Conservation (phyloP, 305 asterid genomes). For the Petunia hybrid region DNA sequence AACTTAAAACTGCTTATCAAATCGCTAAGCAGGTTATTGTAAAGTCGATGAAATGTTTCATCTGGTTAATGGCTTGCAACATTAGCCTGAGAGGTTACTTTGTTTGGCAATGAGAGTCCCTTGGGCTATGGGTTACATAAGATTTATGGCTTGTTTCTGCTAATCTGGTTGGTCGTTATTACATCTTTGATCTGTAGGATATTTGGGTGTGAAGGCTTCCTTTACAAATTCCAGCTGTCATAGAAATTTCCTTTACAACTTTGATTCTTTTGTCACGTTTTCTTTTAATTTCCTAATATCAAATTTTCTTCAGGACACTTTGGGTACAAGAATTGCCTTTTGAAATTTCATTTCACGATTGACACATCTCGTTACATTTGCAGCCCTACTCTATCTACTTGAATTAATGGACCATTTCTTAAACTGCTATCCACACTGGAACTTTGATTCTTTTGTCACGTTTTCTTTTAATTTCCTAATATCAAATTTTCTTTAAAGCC, state of each 20-base stretch:
- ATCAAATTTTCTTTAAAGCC: neutral
- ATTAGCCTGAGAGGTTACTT: neutral
- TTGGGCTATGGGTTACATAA: neutral
- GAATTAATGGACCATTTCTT: no score
- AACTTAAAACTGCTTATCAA: constrained; percentile 84
- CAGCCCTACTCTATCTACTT: neutral
- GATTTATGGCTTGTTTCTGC: constrained; percentile 16
- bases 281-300: neutral
- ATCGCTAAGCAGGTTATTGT: constrained; percentile 85
- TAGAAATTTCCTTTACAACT: constrained; percentile 3
- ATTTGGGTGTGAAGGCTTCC: constrained; percentile 1
- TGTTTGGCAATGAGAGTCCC: neutral
- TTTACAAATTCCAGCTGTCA: neutral
- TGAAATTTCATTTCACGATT: neutral
- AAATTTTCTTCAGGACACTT: neutral
- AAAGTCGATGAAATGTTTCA: constrained; percentile 37
- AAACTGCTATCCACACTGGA: no score
- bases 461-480: neutral
- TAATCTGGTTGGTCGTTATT: neutral
- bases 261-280: neutral
- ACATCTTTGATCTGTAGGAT: neutral
- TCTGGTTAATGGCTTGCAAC: neutral
- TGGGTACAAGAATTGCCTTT: neutral
- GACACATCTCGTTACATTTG: neutral
- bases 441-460: neutral